Base-by-base conservation (phyloP, 192 early-diverging fungal genomes). In the Rhizoclosmatium globosum region DNA sequence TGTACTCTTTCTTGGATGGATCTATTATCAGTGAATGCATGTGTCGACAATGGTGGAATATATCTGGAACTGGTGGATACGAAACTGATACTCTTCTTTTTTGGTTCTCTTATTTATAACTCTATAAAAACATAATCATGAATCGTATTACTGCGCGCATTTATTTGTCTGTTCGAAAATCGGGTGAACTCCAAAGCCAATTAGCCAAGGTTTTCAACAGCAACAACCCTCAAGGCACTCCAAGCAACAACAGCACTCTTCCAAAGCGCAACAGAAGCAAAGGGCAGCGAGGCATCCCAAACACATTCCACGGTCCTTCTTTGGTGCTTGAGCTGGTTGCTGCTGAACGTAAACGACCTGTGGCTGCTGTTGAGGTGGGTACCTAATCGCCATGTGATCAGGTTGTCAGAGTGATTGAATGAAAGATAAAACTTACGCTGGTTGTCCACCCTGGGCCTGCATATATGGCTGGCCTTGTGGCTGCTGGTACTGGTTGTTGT, bases 381-480 rank as follows among this genome's bases (percentile, higher is more conserved):
- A 72, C 50, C 71, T 39, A 23, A 41, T 64, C 0, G 50, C 9
- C 6, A 15, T 6, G 62, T 2, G 2, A 21, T 64, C 21, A 41
- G 41, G 9, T 39, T 41, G 62, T 64, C 31, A 64, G 31, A 13
- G 15, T 4, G 62, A 4, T 17, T 64, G 62, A 13, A 39, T 23
- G 21, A 2, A 21, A 3, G 31, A 2, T 7, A 13, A 64, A 13
- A 64, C 31, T 64, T 64, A 23, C 21, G 31, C 31, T 31, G 15
- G 62, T 1, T 58, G 67, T 6, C 44, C 67, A 2, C 47, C 44
- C n/a, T 69, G 67, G 41, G 47, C 47, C 31, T 72, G 71, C 53
- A 58, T n/a, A 50, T 50, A 57, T 13, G 71, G 71, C 48, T 72
- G 48, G 9, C 71, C 71, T 72, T 53, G 71, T 48, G 71, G 71